phyloP scores from a whole-genome alignment of 371 early-diverging fungal species.

The Saksenaea vasiformis region DNA sequence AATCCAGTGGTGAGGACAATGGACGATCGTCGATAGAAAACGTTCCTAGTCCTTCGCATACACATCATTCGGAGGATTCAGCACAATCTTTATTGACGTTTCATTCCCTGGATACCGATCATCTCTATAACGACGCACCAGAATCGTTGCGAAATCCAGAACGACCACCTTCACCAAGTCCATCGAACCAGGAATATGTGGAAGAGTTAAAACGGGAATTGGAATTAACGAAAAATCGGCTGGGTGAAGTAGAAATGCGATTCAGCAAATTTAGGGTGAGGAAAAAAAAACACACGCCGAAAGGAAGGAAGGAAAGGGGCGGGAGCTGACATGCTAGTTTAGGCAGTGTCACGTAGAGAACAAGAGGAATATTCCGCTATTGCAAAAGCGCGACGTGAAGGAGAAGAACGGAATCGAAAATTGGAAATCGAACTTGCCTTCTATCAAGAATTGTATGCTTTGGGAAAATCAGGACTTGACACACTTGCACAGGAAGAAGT shows the following conservation, averaged over 20 bases:
- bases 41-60: conserved; percentile 18
- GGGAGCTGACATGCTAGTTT: background rate
- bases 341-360: background rate
- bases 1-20: background rate
- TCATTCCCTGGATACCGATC: conserved; percentile 13
- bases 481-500: background rate
- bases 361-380: conserved; percentile 30
- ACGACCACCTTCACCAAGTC: background rate
- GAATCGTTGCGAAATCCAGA: conserved; percentile 1
- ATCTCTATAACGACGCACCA: conserved; percentile 9
- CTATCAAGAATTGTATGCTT: background rate
- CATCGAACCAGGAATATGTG: background rate
- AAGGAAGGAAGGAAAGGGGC: no score
- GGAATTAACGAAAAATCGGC: conserved; percentile 25
- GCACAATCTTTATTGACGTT: conserved; percentile 17
- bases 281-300: background rate
- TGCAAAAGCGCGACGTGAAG: background rate
- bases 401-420: background rate
- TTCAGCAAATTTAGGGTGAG: conserved; percentile 48
- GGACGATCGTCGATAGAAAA: background rate
- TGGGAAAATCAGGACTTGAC: background rate
- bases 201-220: conserved; percentile 24
- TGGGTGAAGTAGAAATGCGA: conserved; percentile 38
- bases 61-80: conserved; percentile 13
- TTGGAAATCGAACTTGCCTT: background rate